Evolutionary conservation across 352 stramenopile genomes (phyloP), one percentile per base, ranked within the genome.

Genomic region (Thraustochytrium striatum): DNA sequence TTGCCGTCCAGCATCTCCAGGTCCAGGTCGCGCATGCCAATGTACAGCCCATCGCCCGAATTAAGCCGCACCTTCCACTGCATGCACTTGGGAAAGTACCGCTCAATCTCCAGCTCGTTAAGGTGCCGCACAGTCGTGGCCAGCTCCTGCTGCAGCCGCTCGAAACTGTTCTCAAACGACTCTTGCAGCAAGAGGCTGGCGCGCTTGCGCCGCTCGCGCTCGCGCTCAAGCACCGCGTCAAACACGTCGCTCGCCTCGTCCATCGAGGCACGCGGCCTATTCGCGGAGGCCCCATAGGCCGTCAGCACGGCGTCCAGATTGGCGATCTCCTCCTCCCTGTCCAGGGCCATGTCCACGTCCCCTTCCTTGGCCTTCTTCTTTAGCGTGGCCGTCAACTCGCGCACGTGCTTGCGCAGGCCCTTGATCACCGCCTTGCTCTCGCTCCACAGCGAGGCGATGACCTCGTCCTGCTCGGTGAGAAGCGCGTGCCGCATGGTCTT

Each of bases 71-170:
- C 58, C 47, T 80, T 80, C 70, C 70, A 80, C 21, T 72, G 39
- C 70, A 80, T 80, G 5, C 28, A 30, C 58, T 75, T 80, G 28
- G 70, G 70, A 3, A 65, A 80, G 70, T 80, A 80, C 58, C 79
- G 70, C 47, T 80, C 70, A 2, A 80, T 28, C 70, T 80, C 70
- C 3, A 80, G 65, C 19, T 75, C 65, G 30, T 75, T 75, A 21
- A 75, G 65, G 36, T 75, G 65, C 8, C 65, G 21, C 2, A 75
- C 25, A 9, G 65, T 75, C 3, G 65, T 75, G 28, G 65, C 65
- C 32, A 75, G 65, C 50, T 75, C 65, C 25, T 75, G 41, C 36
- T 75, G 65, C 1, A 75, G 65, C 2, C 52, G 3, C 1, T 25
- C 65, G 19, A 75, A 43, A 19, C 65, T 39, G 5, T 25, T 38